A percentile compares a stretch with the other conserved stretches of the same genome.
These are phyloP conservation scores for Trichosporon asahii DNA, from an alignment of 1,284 basidiomycete genomes.

Conservation along the genomic window DNA sequence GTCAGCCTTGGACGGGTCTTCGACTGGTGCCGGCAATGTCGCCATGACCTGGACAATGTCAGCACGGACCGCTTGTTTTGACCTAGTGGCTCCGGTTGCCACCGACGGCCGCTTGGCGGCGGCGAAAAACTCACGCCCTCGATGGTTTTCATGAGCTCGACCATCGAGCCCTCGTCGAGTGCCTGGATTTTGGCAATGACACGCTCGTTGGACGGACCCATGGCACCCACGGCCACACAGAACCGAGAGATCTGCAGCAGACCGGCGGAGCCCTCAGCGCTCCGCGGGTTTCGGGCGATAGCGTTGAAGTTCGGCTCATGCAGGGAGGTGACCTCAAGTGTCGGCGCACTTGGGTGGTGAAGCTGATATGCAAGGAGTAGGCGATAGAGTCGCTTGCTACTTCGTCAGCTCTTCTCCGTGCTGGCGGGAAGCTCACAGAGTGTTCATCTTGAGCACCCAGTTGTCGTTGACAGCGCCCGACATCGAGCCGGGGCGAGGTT, in stretches of 20 bases:
- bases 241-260: constrained; percentile 41
- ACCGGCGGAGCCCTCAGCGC: constrained; percentile 32
- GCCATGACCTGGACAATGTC: constrained; percentile 33
- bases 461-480: constrained; percentile 33
- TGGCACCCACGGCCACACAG: constrained; percentile 40
- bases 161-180: constrained; percentile 44
- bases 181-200: constrained; percentile 48
- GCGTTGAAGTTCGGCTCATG: constrained; percentile 45
- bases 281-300: constrained; percentile 38
- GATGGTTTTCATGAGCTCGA: constrained; percentile 49
- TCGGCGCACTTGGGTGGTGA: constrained; percentile 36
- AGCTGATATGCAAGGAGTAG: constrained; percentile 45
- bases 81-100: not conserved
- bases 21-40: constrained; percentile 31
- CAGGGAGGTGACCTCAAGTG: constrained; percentile 36
- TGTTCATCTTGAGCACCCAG: constrained; percentile 48
- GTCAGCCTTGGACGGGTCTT: constrained; percentile 8
- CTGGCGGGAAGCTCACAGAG: constrained; percentile 29
- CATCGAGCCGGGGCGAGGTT: constrained; percentile 21
- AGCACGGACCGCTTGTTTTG: not conserved
- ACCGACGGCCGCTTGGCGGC: not conserved
- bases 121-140: constrained; percentile 36
- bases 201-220: constrained; percentile 46
- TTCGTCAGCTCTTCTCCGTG: not conserved
- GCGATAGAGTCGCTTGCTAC: constrained; percentile 47